phyloP scores from a whole-genome alignment of 148 eudicot genomes.

The Rhododendron simsii region DNA sequence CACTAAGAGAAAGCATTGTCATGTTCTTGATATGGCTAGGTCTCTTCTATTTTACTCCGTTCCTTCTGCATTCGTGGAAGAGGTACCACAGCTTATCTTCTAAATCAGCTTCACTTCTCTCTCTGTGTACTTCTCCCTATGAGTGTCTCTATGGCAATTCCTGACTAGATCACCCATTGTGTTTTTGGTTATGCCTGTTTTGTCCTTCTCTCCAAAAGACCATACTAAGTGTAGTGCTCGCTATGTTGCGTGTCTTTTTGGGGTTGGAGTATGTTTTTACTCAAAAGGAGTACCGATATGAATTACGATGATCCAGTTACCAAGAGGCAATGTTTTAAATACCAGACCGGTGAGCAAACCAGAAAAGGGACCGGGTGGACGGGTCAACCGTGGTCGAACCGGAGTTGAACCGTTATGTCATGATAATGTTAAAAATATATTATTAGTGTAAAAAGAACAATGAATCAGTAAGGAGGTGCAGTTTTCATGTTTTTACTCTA shows the following conservation, averaged over 20 bases:
- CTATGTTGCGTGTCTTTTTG: background rate
- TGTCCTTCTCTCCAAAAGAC: background rate
- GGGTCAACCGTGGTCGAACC: too few species aligned
- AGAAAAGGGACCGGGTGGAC: too few species aligned
- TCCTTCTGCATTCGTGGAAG: background rate
- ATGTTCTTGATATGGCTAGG: background rate
- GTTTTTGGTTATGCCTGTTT: background rate
- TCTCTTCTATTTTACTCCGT: background rate
- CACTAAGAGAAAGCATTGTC: background rate
- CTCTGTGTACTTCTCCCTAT: background rate
- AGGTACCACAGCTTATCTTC: background rate
- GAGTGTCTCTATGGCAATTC: too few species aligned
- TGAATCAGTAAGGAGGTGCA: too few species aligned
- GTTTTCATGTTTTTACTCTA: too few species aligned
- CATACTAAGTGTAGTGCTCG: background rate
- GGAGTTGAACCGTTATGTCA: too few species aligned
- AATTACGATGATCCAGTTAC: background rate
- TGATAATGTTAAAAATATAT: too few species aligned
- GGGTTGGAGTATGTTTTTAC: background rate
- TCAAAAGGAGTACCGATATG: background rate
- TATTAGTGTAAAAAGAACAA: too few species aligned
- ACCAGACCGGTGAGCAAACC: too few species aligned
- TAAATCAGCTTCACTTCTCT: background rate
- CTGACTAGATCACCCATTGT: background rate
- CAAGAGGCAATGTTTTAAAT: background rate